Evolutionary conservation across 2,329 filamentous ascomycete genomes (phyloP).

Genomic region (Oidium heveae): DNA sequence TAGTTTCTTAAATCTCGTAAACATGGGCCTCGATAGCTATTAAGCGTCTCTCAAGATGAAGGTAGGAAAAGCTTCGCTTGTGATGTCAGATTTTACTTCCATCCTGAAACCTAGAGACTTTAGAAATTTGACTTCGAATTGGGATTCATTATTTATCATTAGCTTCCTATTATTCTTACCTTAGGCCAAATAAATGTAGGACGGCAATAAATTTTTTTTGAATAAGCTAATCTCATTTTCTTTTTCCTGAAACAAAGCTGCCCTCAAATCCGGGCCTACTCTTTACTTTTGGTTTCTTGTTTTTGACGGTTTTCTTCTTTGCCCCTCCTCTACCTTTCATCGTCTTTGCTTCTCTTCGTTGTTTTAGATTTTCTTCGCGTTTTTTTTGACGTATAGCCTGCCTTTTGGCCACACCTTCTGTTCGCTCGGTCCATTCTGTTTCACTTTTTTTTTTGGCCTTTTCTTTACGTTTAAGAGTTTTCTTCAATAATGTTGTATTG

Average conservation of each 20-base stretch:
- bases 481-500: slow-evolving; percentile 70
- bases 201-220: neutral
- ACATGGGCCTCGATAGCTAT: too few relatives aligned
- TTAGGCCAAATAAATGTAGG: too few relatives aligned
- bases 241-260: slow-evolving; percentile 13
- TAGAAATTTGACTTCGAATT: too few relatives aligned
- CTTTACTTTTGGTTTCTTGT: slow-evolving; percentile 17
- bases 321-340: slow-evolving; percentile 29
- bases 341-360: slow-evolving; percentile 51
- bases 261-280: slow-evolving; percentile 34
- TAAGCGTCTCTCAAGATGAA: too few relatives aligned
- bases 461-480: slow-evolving; percentile 84
- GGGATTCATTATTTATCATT: too few relatives aligned
- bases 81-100: too few relatives aligned
- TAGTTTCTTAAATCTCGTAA: too few relatives aligned
- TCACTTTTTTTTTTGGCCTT: slow-evolving; percentile 75
- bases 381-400: slow-evolving; percentile 57
- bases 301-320: slow-evolving; percentile 28
- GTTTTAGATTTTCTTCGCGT: slow-evolving; percentile 56
- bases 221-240: slow-evolving; percentile 3
- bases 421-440: slow-evolving; percentile 58
- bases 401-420: slow-evolving; percentile 46
- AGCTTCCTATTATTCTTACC: too few relatives aligned
- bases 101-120: too few relatives aligned
- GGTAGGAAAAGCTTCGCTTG: too few relatives aligned